Base-by-base conservation (phyloP, 768 basidiomycete species). In the Daedaleopsis nitida region DNA sequence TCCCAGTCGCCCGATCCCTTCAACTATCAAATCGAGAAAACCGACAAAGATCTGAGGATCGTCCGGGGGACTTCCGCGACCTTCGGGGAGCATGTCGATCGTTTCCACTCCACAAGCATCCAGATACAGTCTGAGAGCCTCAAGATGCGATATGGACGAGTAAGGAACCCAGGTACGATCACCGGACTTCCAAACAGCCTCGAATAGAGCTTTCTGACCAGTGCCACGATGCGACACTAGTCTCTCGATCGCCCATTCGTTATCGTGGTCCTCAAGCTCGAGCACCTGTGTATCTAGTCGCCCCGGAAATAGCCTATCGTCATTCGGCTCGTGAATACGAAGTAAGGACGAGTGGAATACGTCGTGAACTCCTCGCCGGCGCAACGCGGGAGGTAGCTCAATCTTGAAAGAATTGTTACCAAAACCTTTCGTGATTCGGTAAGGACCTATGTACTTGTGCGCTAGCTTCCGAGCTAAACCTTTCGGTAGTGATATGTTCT, bases 381-480 rank as follows among this genome's bases (percentile, higher is more conserved):
- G 39, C 5, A 77, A 58, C 3, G 70, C 72, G 0, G 38, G 39
- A 0, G 77, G 74, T 0, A 79, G 39, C 3, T 74, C 64, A 0
- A 80, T 58, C 7, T 11, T 59, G 59, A 77, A 78, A 0, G 62
- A 2, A 65, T 72, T 9, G 44, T 71, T 11, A 45, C 63, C 2
- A 63, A 65, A 24, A 57, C 27, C 14, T 52, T 63, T 23, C 0
- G 68, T 1, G 1, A 80, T 69, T 3, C 62, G 49, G 54, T 72
- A 81, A 0, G 78, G 81, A 6, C 81, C 77, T 19, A 80, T 67
- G 57, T 64, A 80, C 42, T 75, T 75, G 0, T 75, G 80, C 0
- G 69, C 27, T 0, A 81, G 65, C 52, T 79, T 80, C 2, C 65
- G 24, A 0, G 76, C 75, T 4, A 68, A 39, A 1, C 69, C 72